Evolutionary conservation across 148 eudicot species (phyloP).

Genomic region (Talinum fruticosum): DNA sequence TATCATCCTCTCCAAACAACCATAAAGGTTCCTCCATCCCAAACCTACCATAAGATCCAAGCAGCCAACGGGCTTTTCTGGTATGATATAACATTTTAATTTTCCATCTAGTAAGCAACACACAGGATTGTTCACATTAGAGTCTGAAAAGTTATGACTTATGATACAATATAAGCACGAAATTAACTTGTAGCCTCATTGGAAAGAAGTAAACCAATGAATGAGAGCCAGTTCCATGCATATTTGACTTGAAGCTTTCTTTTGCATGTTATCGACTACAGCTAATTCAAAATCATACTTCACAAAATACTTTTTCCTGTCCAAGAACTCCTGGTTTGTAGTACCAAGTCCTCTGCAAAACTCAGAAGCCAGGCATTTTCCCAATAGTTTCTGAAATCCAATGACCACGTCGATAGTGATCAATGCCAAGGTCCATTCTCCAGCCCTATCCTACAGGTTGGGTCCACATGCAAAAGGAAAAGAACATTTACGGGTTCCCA

Average conservation of each 20-base stretch:
- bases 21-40: not conserved
- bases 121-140: not conserved
- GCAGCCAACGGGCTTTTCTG: not conserved
- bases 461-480: not conserved
- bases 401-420: not conserved
- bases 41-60: not conserved
- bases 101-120: not conserved
- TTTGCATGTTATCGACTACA: not conserved
- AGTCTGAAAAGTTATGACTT: not conserved
- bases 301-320: not conserved
- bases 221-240: not conserved
- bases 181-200: too few relatives aligned
- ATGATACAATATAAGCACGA: not conserved
- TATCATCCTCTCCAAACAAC: not conserved
- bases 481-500: not conserved
- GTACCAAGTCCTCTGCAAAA: not conserved
- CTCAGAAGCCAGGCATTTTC: not conserved
- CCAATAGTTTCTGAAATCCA: not conserved
- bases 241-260: not conserved
- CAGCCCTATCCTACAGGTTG: not conserved
- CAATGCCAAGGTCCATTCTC: not conserved
- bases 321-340: not conserved
- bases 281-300: not conserved
- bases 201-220: not conserved
- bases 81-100: not conserved